Percentiles rank a stretch among this genome's conserved stretches.
Conservation (phyloP, 1,284 basidiomycete species). For the Mycena citricolor region DNA sequence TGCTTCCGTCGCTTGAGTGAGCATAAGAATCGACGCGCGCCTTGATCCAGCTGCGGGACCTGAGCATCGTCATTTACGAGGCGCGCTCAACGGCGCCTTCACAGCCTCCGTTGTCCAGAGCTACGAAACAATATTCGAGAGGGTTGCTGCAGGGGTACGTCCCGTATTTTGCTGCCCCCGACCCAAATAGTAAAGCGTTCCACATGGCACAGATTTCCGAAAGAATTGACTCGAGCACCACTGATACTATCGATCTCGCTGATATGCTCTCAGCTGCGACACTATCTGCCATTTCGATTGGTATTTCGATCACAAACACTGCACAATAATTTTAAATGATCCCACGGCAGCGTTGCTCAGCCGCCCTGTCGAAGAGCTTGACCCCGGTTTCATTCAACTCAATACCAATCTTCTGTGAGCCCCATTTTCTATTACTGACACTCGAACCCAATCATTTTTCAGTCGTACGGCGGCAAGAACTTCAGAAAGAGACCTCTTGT, state of each 20-base stretch:
- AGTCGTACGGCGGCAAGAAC: too few relatives aligned
- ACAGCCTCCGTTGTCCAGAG: slow-evolving; percentile 11
- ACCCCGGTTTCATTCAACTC: slow-evolving; percentile 2
- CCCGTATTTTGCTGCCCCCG: not conserved
- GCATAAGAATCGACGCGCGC: too few relatives aligned
- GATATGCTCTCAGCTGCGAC: slow-evolving; percentile 10
- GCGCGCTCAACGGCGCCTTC: slow-evolving; percentile 9
- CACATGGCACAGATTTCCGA: too few relatives aligned
- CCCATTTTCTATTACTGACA: too few relatives aligned
- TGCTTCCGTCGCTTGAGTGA: not conserved
- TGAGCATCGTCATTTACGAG: slow-evolving; percentile 6
- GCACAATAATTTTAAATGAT: too few relatives aligned
- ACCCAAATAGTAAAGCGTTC: not conserved
- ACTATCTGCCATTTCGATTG: slow-evolving; percentile 14
- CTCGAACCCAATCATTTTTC: too few relatives aligned
- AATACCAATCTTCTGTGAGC: slow-evolving; percentile 13
- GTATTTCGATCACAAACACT: too few relatives aligned
- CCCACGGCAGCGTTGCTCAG: slow-evolving; percentile 11
- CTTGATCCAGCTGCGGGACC: too few relatives aligned
- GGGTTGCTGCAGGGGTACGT: slow-evolving; percentile 6
- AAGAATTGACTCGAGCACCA: slow-evolving; percentile 11
- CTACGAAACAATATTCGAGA: slow-evolving; percentile 8
- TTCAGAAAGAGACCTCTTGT: too few relatives aligned
- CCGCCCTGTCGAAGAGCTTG: slow-evolving; percentile 6
- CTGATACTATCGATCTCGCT: slow-evolving; percentile 1